phyloP scores from a whole-genome alignment of 139 green algal species.

The Tetratostichococcus sp. region DNA sequence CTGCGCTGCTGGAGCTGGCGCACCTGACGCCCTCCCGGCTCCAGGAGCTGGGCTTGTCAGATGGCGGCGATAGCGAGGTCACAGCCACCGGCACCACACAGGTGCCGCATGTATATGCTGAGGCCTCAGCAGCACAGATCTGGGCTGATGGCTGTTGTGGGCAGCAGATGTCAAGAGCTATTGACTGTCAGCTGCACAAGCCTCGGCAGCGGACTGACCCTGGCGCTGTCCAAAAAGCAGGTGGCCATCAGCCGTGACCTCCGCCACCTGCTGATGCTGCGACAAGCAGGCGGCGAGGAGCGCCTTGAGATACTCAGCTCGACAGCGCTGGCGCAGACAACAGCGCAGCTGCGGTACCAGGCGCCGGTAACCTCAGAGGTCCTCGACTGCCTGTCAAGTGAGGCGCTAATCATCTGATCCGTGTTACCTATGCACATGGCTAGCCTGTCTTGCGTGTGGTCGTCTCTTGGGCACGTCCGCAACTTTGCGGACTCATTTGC shows the following conservation, averaged over 20 bases:
- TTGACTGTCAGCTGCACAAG: too few relatives aligned
- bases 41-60: background rate
- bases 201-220: too few relatives aligned
- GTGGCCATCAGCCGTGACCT: background rate
- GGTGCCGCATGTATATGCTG: too few relatives aligned
- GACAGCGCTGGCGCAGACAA: background rate
- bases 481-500: too few relatives aligned
- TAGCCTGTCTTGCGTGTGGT: too few relatives aligned
- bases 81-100: too few relatives aligned
- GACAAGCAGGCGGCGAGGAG: conserved; percentile 6
- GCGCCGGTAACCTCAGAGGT: conserved; percentile 16
- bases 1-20: background rate
- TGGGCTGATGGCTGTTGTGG: too few relatives aligned
- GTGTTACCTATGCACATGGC: too few relatives aligned
- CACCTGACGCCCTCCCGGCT: background rate
- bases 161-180: too few relatives aligned
- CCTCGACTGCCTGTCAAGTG: conserved; percentile 11
- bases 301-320: background rate
- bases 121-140: too few relatives aligned
- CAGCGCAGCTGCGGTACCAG: conserved; percentile 16
- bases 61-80: background rate
- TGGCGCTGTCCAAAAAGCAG: too few relatives aligned
- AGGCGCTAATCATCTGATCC: background rate
- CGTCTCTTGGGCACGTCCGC: too few relatives aligned
- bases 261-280: conserved; percentile 5